A percentile compares a stretch with the other conserved stretches of the same genome.
These are phyloP conservation scores for Coemansia sp. DNA, from an alignment of 192 early-diverging fungal species.

Conservation along the genomic window DNA sequence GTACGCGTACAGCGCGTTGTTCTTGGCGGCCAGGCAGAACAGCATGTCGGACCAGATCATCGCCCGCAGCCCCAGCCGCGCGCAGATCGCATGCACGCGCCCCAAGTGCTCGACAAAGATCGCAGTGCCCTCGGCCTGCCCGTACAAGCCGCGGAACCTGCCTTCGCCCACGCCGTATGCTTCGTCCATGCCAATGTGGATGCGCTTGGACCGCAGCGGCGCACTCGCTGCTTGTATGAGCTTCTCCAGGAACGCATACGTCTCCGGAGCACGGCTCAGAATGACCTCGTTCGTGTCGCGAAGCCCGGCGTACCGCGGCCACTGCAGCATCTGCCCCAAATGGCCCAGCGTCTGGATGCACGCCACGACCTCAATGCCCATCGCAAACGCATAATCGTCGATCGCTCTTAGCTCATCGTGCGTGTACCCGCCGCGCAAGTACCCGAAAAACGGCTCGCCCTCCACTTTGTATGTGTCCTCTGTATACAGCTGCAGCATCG, in stretches of 20 bases:
- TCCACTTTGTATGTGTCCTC: conserved; percentile 81
- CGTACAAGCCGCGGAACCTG: conserved; percentile 71
- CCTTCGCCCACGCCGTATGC: conserved; percentile 85
- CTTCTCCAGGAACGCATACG: conserved; percentile 75
- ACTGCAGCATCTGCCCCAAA: conserved; percentile 84
- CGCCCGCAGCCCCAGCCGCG: conserved; percentile 58
- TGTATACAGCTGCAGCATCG: conserved; percentile 86
- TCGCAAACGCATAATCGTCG: conserved; percentile 71
- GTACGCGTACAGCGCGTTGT: conserved; percentile 76
- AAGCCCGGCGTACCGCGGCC: conserved; percentile 74
- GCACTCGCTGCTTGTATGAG: conserved; percentile 62
- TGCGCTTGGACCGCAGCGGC: conserved; percentile 72
- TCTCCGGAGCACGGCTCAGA: conserved; percentile 66
- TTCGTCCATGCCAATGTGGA: conserved; percentile 90
- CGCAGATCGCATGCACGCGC: conserved; percentile 70
- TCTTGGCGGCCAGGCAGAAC: conserved; percentile 70
- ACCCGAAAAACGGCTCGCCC: conserved; percentile 71
- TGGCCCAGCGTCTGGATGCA: conserved; percentile 91
- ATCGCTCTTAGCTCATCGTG: conserved; percentile 67
- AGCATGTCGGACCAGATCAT: conserved; percentile 88
- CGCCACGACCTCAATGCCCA: conserved; percentile 82
- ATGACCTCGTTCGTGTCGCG: conserved; percentile 83
- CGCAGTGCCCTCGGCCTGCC: conserved; percentile 66
- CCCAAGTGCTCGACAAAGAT: conserved; percentile 76
- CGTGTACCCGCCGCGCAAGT: conserved; percentile 71